Evolutionary conservation across 1,284 basidiomycete genomes (phyloP).

Genomic region (Somion occarium): DNA sequence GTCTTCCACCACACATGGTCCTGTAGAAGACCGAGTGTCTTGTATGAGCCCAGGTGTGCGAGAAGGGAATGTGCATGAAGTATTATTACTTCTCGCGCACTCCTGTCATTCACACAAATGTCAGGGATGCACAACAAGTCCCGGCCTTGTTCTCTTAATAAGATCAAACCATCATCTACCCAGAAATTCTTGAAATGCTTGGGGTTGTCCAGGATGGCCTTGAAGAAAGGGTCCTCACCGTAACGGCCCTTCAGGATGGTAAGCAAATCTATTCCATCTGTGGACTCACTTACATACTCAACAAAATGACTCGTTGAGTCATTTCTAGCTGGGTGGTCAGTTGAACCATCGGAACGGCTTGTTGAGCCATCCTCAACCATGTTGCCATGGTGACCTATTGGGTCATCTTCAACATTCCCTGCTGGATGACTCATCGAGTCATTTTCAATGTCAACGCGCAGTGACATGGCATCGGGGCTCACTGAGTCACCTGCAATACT

Average conservation of each 20-base stretch:
- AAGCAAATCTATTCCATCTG: conserved; percentile 5
- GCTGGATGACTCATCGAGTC: neutral
- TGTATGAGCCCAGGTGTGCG: conserved; percentile 15
- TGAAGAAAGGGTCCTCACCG: conserved; percentile 14
- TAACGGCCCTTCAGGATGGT: conserved; percentile 7
- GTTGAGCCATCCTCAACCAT: neutral
- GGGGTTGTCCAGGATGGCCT: conserved; percentile 8
- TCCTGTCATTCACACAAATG: conserved; percentile 15
- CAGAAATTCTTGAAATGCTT: no score
- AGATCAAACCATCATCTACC: neutral
- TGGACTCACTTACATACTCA: neutral
- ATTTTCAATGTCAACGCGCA: neutral
- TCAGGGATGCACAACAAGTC: conserved; percentile 32
- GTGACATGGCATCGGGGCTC: neutral
- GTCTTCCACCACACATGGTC: conserved; percentile 23
- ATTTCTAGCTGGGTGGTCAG: no score
- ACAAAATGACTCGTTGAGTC: neutral
- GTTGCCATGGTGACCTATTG: neutral
- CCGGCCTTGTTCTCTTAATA: neutral
- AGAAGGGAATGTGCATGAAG: conserved; percentile 28
- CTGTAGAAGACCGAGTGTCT: no score
- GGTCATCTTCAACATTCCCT: neutral
- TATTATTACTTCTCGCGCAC: conserved; percentile 28
- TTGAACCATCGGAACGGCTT: neutral
- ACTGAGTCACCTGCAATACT: neutral